A percentile compares a stretch with the other conserved stretches of the same genome.
Evolutionary conservation across 768 basidiomycete genomes (phyloP).

Genomic region (Calocera viscosa): DNA sequence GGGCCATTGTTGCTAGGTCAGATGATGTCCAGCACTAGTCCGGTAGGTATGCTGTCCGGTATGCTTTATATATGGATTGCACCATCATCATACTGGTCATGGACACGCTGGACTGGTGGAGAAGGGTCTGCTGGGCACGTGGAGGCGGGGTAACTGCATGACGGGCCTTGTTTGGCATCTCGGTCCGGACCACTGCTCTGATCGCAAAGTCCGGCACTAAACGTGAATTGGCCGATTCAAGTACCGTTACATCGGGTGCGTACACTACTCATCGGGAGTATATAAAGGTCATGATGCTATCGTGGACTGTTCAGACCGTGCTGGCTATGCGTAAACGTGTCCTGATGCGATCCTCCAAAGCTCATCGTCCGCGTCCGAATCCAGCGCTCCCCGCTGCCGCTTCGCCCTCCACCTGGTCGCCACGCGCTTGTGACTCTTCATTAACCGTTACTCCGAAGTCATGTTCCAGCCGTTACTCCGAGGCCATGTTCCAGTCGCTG

Average conservation of each 20-base stretch:
- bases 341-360: too few relatives aligned
- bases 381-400: background rate
- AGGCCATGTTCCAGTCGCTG: background rate
- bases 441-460: background rate
- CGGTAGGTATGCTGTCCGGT: background rate
- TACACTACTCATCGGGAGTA: too few relatives aligned
- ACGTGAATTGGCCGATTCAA: too few relatives aligned
- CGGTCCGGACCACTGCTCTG: background rate
- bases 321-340: too few relatives aligned
- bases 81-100: background rate
- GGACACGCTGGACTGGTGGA: background rate
- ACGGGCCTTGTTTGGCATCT: background rate
- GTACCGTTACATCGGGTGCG: too few relatives aligned
- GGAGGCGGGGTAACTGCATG: constrained; percentile 3
- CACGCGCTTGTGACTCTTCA: background rate
- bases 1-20: constrained; percentile 58
- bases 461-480: background rate
- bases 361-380: too few relatives aligned
- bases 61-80: background rate
- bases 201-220: background rate
- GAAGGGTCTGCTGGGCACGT: constrained; percentile 4
- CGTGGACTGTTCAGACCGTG: too few relatives aligned
- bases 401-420: background rate
- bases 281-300: too few relatives aligned
- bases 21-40: background rate